phyloP scores from a whole-genome alignment of 345 rosid species.

The Moricandia moricandioides region DNA sequence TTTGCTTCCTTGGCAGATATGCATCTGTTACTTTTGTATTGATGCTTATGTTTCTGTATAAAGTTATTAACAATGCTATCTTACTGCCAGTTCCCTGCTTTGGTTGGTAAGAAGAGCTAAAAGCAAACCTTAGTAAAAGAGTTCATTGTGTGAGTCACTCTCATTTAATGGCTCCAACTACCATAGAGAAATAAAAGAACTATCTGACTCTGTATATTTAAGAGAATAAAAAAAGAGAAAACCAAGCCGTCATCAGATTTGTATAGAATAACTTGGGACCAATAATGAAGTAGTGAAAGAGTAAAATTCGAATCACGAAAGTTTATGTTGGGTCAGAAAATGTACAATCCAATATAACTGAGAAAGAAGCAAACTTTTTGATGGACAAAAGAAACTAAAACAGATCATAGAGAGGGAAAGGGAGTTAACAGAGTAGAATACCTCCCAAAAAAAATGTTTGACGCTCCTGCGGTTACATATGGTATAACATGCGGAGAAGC shows the following conservation, averaged over 20 bases:
- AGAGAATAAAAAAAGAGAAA: not conserved
- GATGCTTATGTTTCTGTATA: not conserved
- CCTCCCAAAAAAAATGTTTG: not conserved
- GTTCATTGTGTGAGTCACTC: not conserved
- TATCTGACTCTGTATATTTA: too few relatives aligned
- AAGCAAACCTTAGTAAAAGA: not conserved
- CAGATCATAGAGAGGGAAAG: not conserved
- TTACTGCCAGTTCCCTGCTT: not conserved
- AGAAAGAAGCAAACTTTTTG: conserved; percentile 7
- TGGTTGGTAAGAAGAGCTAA: not conserved
- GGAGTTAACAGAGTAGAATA: not conserved
- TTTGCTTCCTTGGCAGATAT: not conserved
- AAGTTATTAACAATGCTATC: not conserved
- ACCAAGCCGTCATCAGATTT: not conserved
- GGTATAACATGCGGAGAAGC: conserved; percentile 1
- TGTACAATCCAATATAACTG: conserved; percentile 28
- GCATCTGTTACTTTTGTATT: not conserved
- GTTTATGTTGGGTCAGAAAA: conserved; percentile 24
- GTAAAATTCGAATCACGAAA: conserved; percentile 8
- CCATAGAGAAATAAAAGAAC: not conserved
- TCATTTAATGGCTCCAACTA: not conserved
- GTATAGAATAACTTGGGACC: not conserved
- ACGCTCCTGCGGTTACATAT: conserved; percentile 1
- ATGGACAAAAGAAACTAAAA: conserved; percentile 10
- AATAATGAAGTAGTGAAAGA: not conserved